Evolutionary conservation across 169 alveolate genomes (phyloP).

Genomic region (Plasmodium gallinaceum): DNA sequence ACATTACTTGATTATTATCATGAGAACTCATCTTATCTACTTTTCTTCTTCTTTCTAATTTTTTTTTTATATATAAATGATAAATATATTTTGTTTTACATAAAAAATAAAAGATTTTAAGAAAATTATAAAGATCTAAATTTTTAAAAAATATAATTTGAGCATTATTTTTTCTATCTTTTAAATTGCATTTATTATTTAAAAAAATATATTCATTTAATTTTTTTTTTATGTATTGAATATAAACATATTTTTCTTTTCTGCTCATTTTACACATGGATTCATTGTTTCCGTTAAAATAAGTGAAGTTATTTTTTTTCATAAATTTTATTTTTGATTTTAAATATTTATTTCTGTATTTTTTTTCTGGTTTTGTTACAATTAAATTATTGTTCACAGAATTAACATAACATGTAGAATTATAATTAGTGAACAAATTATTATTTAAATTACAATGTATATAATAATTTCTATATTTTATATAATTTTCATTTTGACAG

Average conservation of each 20-base stretch:
- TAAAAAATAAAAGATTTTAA: conserved; percentile 27
- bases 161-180: not conserved
- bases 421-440: no score
- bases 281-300: no score
- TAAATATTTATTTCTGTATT: no score
- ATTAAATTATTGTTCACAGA: no score
- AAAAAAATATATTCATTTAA: conserved; percentile 7
- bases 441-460: no score
- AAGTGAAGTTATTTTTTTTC: no score
- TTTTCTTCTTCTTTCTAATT: not conserved
- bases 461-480: not conserved
- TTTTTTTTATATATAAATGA: not conserved
- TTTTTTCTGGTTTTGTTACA: not conserved
- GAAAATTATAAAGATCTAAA: conserved; percentile 9
- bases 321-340: no score
- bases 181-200: not conserved
- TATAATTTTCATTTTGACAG: not conserved
- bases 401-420: no score
- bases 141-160: conserved; percentile 26
- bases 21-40: not conserved
- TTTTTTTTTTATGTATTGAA: no score
- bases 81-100: conserved; percentile 35
- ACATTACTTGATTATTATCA: not conserved
- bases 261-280: no score
- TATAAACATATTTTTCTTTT: no score